Base-by-base conservation (phyloP, 2,329 filamentous ascomycete genomes). In the Xylaria sp. region DNA sequence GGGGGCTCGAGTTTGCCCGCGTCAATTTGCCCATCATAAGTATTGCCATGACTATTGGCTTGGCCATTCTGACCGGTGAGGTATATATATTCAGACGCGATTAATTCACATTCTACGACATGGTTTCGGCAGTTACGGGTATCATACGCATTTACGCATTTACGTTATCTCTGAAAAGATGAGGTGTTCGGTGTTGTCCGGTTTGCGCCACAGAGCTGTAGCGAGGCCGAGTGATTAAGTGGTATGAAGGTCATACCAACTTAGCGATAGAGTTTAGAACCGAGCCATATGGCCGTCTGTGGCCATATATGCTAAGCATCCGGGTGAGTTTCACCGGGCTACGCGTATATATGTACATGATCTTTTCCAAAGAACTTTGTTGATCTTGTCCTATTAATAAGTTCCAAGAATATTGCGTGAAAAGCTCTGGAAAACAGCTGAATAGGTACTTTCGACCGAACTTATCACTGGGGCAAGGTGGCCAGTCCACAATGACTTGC, bases 1-100 rank as follows among this genome's bases (percentile, higher is more conserved):
- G 83, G 2, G 83, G 85, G 0, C 79, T 88, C 3, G 90, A 93
- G 28, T 93, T 93, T 78, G 89, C 89, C 0, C 81, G 88, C 0
- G 86, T 90, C 4, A 93, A 93, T 75, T 76, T 92, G 15, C 90
- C 90, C 0, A 93, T 93, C 53, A 92, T 93, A 71, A 86, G 88
- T 0, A 87, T 92, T 23, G 79, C 89, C 1, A 93, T 89, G 86
- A 81, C 81, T 0, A 84, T 89, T 0, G 87, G 86, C 0, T 85
- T 84, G 68, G 79, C 82, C 0, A 82, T 88, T 2, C 78, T 90
- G 17, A 78, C 86, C 20, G 87, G 85, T 0, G 82, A 90, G 77
- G 81, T 89, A 0, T 90, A 89, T 69, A 81, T 89, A 60, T 79
- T 84, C n/a, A 63, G 69, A 54, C 38, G 15, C 10, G 69, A 71